Evolutionary conservation across 345 rosid genomes (phyloP).

Genomic region (Eutrema heterophyllum): DNA sequence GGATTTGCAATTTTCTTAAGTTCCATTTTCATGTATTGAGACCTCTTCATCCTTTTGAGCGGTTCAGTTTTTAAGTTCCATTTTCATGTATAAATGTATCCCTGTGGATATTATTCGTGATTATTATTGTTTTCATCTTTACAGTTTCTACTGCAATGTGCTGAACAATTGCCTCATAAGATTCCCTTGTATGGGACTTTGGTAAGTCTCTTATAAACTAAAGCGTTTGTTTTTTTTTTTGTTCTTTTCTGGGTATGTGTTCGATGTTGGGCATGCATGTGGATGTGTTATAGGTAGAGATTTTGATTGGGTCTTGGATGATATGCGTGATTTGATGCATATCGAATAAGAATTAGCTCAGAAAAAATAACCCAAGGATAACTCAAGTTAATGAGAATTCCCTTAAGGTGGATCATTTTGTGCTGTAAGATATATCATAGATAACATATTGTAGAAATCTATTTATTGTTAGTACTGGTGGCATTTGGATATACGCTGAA

Average conservation of each 20-base stretch:
- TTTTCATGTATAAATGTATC: background rate
- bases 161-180: slow-evolving; percentile 92
- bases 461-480: background rate
- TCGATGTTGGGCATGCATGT: background rate
- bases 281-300: background rate
- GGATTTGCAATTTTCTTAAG: background rate
- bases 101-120: background rate
- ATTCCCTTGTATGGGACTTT: slow-evolving; percentile 78
- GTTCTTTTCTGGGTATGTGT: background rate
- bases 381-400: too few species aligned
- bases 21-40: background rate
- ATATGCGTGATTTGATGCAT: background rate
- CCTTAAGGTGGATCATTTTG: background rate
- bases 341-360: background rate
- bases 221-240: background rate
- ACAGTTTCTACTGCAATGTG: slow-evolving; percentile 81
- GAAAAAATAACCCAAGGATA: background rate
- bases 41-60: background rate
- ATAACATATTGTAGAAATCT: background rate
- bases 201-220: slow-evolving; percentile 48
- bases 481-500: background rate
- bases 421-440: background rate
- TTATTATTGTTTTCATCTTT: background rate
- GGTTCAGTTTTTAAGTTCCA: background rate
- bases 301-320: background rate